A percentile compares a stretch with the other conserved stretches of the same genome.
Evolutionary conservation across 225 moss, liverwort and hornwort genomes (phyloP).

Genomic region (Straminergon stramineum): DNA sequence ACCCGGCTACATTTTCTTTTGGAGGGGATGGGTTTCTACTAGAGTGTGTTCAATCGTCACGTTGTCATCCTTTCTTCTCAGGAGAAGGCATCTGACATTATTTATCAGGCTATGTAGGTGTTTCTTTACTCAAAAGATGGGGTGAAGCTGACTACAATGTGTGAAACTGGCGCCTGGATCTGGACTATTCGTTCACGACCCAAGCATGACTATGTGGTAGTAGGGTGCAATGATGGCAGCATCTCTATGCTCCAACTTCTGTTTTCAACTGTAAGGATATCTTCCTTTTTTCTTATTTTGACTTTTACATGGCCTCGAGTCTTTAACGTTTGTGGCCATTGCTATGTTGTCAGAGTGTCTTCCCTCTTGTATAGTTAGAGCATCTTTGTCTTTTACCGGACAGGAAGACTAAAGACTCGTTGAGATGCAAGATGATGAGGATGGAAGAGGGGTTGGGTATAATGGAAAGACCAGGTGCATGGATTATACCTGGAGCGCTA

Average conservation of each 20-base stretch:
- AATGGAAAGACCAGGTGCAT: conserved; percentile 74
- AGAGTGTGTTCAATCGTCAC: not conserved
- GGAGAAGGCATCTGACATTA: not conserved
- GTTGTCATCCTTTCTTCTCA: not conserved
- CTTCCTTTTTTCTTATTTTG: not conserved
- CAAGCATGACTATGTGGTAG: conserved; percentile 82
- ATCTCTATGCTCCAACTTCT: conserved; percentile 89
- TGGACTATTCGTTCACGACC: conserved; percentile 80
- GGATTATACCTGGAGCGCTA: conserved; percentile 93
- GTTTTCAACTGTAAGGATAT: conserved; percentile 73
- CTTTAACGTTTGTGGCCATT: not conserved
- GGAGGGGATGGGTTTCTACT: not conserved
- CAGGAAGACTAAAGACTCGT: not conserved
- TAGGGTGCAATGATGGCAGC: conserved; percentile 96
- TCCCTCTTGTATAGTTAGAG: not conserved
- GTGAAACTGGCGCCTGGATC: conserved; percentile 89
- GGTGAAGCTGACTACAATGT: conserved; percentile 72
- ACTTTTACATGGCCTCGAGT: not conserved
- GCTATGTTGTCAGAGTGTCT: not conserved
- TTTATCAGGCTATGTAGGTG: conserved; percentile 47
- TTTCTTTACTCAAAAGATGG: conserved; percentile 85
- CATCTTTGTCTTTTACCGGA: not conserved
- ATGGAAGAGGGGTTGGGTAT: conserved; percentile 19
- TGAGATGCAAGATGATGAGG: not conserved
- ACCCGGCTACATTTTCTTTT: not conserved